phyloP scores from a whole-genome alignment of 306 rosid species.

The Cucurbita argyrosperma region DNA sequence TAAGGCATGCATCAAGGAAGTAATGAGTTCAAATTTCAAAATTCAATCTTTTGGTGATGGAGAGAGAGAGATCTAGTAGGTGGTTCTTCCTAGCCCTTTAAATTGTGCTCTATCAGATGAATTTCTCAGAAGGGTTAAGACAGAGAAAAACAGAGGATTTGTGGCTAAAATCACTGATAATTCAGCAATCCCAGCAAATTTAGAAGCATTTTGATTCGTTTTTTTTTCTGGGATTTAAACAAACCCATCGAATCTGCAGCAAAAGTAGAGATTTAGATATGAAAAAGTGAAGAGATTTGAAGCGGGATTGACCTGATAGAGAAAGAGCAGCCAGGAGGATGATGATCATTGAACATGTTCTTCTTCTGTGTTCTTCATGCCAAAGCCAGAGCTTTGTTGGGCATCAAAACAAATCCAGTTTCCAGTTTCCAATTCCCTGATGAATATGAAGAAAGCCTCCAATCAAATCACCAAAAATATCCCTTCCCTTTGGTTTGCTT shows the following conservation, averaged over 20 bases:
- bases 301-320: neutral
- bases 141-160: neutral
- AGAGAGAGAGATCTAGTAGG: neutral
- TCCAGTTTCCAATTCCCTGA: neutral
- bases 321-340: neutral
- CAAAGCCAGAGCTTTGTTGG: neutral
- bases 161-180: neutral
- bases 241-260: neutral
- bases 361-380: neutral
- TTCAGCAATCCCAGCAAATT: neutral
- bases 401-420: neutral
- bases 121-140: neutral
- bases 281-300: neutral
- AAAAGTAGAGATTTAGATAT: neutral
- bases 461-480: neutral
- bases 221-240: neutral
- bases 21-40: neutral
- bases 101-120: neutral
- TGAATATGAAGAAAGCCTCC: neutral
- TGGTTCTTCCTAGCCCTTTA: neutral
- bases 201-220: neutral
- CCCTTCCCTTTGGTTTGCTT: neutral
- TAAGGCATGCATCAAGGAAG: slow-evolving; percentile 21
- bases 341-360: slow-evolving; percentile 8
- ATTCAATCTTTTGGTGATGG: neutral